These are phyloP conservation scores for Myochromella boudieri DNA, from an alignment of 768 basidiomycete genomes.

Conservation along the genomic window DNA sequence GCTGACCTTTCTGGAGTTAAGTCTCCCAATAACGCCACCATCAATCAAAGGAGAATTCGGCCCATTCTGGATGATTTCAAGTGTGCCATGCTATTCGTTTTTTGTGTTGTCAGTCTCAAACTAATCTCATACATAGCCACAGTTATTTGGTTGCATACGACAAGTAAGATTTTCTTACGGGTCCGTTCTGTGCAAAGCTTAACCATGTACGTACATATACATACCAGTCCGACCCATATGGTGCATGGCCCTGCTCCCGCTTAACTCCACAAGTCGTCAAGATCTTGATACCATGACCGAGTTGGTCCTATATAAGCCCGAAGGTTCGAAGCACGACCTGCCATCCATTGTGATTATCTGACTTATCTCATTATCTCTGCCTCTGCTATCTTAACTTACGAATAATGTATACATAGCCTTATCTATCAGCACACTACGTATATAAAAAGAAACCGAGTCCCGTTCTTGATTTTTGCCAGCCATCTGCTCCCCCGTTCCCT, in stretches of 20 bases:
- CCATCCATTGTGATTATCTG: constrained; percentile 1
- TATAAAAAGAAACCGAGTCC: constrained; percentile 1
- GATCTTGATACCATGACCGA: no score
- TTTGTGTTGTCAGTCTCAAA: no score
- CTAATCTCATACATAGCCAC: no score
- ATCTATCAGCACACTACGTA: background rate
- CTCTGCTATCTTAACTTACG: constrained; percentile 3
- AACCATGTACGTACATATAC: no score
- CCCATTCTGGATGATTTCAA: no score
- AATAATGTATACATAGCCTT: constrained; percentile 5
- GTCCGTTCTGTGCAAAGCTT: no score
- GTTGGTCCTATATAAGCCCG: background rate
- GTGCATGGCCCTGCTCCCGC: no score
- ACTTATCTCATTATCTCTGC: constrained; percentile 4
- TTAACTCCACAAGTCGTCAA: no score
- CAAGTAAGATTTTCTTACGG: no score
- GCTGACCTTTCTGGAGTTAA: background rate
- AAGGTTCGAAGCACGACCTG: background rate
- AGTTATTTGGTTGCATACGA: no score
- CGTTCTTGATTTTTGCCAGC: background rate
- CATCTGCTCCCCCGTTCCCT: background rate
- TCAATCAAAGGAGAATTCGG: background rate
- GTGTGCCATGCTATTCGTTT: no score
- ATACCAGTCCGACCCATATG: no score
- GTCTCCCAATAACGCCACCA: background rate